Evolutionary conservation across 257 asterid genomes (phyloP).

Genomic region (Pogostemon cablin): DNA sequence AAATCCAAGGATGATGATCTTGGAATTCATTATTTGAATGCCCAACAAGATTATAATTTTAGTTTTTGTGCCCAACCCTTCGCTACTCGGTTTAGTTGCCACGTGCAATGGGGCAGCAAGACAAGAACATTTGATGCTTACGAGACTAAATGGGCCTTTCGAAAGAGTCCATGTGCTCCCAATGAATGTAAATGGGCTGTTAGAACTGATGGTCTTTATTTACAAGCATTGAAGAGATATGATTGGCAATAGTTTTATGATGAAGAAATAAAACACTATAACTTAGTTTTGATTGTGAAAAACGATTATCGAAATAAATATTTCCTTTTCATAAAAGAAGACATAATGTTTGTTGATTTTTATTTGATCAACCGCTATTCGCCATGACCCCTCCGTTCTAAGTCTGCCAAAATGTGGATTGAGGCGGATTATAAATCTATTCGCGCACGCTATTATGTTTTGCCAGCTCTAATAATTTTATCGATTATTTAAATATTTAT

Average conservation of each 20-base stretch:
- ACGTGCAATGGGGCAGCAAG: conserved; percentile 3
- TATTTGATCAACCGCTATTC: no score
- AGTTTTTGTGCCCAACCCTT: neutral
- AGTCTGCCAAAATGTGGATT: no score
- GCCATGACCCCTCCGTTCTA: no score
- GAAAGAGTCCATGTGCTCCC: neutral
- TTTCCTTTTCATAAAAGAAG: no score
- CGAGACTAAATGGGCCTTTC: neutral
- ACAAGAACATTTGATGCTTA: neutral
- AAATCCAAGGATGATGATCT: neutral
- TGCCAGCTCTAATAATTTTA: no score
- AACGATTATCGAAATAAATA: no score
- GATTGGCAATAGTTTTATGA: neutral
- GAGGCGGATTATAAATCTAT: no score
- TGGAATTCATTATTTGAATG: neutral
- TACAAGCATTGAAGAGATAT: neutral
- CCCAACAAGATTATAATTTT: neutral
- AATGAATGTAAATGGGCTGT: neutral
- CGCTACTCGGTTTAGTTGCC: neutral
- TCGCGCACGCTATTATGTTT: no score
- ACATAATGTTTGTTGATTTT: no score
- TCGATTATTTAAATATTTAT: no score
- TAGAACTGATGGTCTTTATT: neutral
- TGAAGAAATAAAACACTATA: no score
- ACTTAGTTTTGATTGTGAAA: no score